Percentiles rank a stretch among this genome's conserved stretches.
Conservation (phyloP, 2,329 filamentous ascomycete species). For the Cladorrhinum sp. region DNA sequence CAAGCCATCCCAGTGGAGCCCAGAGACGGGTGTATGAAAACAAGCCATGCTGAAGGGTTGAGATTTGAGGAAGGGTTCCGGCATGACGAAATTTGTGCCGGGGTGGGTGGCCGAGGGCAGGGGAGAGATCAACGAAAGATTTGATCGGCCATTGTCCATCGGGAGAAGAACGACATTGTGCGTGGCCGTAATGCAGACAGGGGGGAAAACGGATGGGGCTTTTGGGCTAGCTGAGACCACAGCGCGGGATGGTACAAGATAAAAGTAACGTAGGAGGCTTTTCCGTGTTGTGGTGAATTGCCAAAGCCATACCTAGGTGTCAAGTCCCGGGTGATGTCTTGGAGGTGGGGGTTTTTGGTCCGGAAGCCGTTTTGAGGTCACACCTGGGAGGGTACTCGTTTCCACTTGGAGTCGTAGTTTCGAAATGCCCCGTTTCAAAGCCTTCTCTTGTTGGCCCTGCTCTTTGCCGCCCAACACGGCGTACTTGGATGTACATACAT, state of each 20-base stretch:
- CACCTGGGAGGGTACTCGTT: not conserved
- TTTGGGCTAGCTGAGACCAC: conserved; percentile 1
- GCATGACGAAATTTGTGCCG: conserved; percentile 23
- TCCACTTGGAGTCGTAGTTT: not conserved
- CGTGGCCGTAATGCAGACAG: conserved; percentile 21
- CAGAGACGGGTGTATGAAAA: conserved; percentile 13
- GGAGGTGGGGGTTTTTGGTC: not conserved
- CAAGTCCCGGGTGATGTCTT: not conserved
- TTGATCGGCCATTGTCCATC: conserved; percentile 12
- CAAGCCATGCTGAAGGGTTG: not conserved
- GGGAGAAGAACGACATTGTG: conserved; percentile 17
- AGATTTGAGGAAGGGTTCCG: conserved; percentile 12
- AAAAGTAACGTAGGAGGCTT: conserved; percentile 1
- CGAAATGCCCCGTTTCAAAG: not conserved
- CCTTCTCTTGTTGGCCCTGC: not conserved
- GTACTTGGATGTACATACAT: conserved; percentile 6
- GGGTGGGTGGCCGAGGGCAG: conserved; percentile 12
- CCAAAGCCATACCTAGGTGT: conserved; percentile 1
- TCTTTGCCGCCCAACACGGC: not conserved
- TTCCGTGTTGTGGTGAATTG: not conserved
- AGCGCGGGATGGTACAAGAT: not conserved
- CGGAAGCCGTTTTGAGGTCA: not conserved
- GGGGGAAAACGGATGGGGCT: conserved; percentile 18
- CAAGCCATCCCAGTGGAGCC: conserved; percentile 19
- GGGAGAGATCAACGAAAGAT: conserved; percentile 10